Conservation (phyloP, 495 filamentous ascomycete species). For the Penicillium nucicola region DNA sequence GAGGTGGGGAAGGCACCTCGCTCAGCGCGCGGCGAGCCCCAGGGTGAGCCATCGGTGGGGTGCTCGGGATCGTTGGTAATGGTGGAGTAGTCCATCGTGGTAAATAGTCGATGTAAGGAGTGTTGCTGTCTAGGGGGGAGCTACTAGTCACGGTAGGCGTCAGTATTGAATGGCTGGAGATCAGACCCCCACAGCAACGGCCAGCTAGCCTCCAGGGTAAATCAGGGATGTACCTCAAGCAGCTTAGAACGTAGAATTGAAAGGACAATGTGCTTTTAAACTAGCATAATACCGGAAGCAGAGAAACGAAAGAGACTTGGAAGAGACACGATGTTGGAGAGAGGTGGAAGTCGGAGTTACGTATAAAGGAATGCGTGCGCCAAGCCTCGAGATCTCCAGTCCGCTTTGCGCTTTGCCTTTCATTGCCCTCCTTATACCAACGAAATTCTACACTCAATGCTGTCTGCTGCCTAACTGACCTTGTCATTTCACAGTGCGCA, state of each 20-base stretch:
- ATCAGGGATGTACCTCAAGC: constrained; percentile 11
- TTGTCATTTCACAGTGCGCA: constrained; percentile 6
- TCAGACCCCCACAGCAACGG: constrained; percentile 21
- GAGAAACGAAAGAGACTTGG: neutral
- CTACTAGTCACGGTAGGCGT: constrained; percentile 25
- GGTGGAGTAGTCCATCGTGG: constrained; percentile 78
- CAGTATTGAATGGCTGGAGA: constrained; percentile 23
- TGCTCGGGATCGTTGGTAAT: constrained; percentile 72
- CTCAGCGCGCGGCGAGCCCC: constrained; percentile 71
- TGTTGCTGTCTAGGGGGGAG: constrained; percentile 20
- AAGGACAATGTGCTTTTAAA: neutral
- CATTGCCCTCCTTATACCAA: constrained; percentile 1
- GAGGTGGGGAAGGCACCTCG: constrained; percentile 51
- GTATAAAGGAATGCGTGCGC: constrained; percentile 17
- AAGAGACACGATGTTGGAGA: neutral
- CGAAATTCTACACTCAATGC: constrained; percentile 10
- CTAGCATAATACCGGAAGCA: constrained; percentile 8
- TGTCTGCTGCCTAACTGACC: constrained; percentile 6
- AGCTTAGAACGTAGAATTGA: constrained; percentile 4
- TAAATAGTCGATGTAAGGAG: constrained; percentile 17
- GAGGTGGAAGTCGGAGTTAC: constrained; percentile 11
- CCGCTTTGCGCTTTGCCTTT: constrained; percentile 10
- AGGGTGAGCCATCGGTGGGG: constrained; percentile 68
- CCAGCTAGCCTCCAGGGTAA: constrained; percentile 14
- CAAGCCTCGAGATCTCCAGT: constrained; percentile 18